Percentiles rank a stretch among this genome's conserved stretches.
Evolutionary conservation across 768 basidiomycete species (phyloP).

Genomic region (Glaciozyma antarctica): DNA sequence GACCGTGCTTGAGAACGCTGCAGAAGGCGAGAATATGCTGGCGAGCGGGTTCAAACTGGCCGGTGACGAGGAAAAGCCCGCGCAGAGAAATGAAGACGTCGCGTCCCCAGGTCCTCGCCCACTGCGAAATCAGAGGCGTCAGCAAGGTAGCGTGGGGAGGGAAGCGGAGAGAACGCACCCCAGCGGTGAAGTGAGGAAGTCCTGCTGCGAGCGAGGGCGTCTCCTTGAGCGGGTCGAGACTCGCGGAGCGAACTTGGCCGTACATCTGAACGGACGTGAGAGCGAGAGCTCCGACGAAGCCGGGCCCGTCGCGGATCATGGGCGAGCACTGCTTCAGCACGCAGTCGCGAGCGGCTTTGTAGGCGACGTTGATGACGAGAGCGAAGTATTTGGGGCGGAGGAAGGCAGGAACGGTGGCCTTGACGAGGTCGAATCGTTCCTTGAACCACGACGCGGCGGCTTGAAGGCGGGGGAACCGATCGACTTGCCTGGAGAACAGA

Average conservation of each 20-base stretch:
- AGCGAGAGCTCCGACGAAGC: slow-evolving; percentile 82
- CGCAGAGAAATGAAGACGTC: slow-evolving; percentile 41
- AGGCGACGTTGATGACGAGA: slow-evolving; percentile 76
- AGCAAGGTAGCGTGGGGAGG: neutral
- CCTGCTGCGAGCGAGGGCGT: slow-evolving; percentile 87
- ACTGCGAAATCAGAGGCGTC: slow-evolving; percentile 37
- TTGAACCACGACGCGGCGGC: slow-evolving; percentile 74
- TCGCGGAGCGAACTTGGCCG: slow-evolving; percentile 80
- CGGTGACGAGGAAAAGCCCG: slow-evolving; percentile 87
- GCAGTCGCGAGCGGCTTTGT: slow-evolving; percentile 75
- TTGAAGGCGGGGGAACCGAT: slow-evolving; percentile 56
- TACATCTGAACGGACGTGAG: slow-evolving; percentile 63
- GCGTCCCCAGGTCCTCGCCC: slow-evolving; percentile 96
- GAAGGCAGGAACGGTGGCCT: slow-evolving; percentile 64
- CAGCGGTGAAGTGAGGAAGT: slow-evolving; percentile 80
- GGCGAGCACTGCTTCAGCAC: slow-evolving; percentile 81
- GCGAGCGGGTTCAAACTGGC: slow-evolving; percentile 72
- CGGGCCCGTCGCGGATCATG: slow-evolving; percentile 72
- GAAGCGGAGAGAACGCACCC: slow-evolving; percentile 33
- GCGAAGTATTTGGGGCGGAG: slow-evolving; percentile 95
- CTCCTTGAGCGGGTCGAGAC: slow-evolving; percentile 54
- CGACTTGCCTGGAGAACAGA: slow-evolving; percentile 40
- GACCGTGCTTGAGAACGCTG: slow-evolving; percentile 75
- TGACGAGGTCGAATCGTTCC: slow-evolving; percentile 75
- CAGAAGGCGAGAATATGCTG: slow-evolving; percentile 87